Base-by-base conservation (phyloP, 2,329 filamentous ascomycete species). In the Dactylellina parvicollis region DNA sequence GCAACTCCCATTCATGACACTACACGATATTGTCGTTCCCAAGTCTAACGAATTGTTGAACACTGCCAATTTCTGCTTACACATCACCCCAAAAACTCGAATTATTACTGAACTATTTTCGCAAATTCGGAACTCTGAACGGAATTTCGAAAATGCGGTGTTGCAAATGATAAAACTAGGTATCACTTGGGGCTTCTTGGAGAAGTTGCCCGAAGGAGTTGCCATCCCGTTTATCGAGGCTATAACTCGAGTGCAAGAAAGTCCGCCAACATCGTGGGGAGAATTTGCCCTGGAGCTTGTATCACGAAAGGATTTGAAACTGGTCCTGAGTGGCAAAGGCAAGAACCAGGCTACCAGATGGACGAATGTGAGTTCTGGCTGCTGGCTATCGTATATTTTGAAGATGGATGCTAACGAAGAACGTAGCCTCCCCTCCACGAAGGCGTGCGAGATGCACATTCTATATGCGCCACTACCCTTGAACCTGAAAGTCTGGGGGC, bases 151-250 rank as follows among this genome's bases (percentile, higher is more conserved):
- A 3, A 86, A 89, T 75, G 86, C 90, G 75, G 89, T 96, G 1
- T 89, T 95, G 78, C 84, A 89, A 22, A 89, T 97, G 82, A 85
- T 89, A 69, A 83, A 87, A 44, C 89, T 89, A 73, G 89, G 89
- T 0, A 87, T 96, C 49, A 88, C 85, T 4, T 81, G 82, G 8
- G 83, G 85, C 22, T 82, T 93, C 52, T 85, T 98, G 14, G 91
- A 96, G 75, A 92, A 91, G 0, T 83, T 98, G 0, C 94, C 95
- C 1, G 92, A 96, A 80, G 88, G 91, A 24, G 84, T 97, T n/a
- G 86, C 91, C 60, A 87, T 89, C 1, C 90, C 91, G 0, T 83
- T 98, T 12, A 89, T 90, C 79, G 93, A 98, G 81, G 88, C 90
- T 3, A 92, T 98, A 40, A 86, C 89, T n/a, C 85, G 88, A 75